phyloP scores from a whole-genome alignment of 2,329 filamentous ascomycete genomes.

The Fusarium anguioides region DNA sequence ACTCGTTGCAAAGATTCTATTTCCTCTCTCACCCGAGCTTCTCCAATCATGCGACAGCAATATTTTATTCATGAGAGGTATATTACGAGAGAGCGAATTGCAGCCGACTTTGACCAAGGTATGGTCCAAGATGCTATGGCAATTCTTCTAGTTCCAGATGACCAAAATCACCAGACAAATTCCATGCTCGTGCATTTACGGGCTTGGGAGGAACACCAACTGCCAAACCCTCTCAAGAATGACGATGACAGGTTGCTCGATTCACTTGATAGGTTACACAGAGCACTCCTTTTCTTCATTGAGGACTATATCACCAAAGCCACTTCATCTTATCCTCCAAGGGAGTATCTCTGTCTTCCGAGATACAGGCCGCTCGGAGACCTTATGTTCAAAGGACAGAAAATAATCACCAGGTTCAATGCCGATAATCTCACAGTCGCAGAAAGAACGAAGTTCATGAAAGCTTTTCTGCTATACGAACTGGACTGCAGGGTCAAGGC shows the following conservation, averaged over 20 bases:
- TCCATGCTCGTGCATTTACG: not conserved
- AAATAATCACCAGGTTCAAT: not conserved
- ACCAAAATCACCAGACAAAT: too few species aligned
- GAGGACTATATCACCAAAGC: not conserved
- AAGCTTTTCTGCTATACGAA: not conserved
- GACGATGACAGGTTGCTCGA: not conserved
- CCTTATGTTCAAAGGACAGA: not conserved
- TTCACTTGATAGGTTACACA: not conserved
- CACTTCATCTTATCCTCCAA: not conserved
- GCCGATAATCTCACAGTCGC: not conserved
- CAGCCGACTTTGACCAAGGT: not conserved
- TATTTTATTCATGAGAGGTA: not conserved
- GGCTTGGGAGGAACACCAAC: not conserved
- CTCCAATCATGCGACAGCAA: not conserved
- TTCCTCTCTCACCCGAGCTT: not conserved
- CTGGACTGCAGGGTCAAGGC: not conserved
- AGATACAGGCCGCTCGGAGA: too few species aligned
- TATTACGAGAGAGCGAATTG: not conserved
- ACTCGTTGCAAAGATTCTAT: not conserved
- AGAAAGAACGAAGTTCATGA: not conserved
- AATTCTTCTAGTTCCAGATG: not conserved
- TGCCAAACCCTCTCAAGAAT: not conserved
- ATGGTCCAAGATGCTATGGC: not conserved
- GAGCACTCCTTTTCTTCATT: not conserved
- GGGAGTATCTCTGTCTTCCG: not conserved